A percentile compares a stretch with the other conserved stretches of the same genome.
These are phyloP conservation scores for Penicillium tannophilum DNA, from an alignment of 495 filamentous ascomycete genomes.

Conservation along the genomic window DNA sequence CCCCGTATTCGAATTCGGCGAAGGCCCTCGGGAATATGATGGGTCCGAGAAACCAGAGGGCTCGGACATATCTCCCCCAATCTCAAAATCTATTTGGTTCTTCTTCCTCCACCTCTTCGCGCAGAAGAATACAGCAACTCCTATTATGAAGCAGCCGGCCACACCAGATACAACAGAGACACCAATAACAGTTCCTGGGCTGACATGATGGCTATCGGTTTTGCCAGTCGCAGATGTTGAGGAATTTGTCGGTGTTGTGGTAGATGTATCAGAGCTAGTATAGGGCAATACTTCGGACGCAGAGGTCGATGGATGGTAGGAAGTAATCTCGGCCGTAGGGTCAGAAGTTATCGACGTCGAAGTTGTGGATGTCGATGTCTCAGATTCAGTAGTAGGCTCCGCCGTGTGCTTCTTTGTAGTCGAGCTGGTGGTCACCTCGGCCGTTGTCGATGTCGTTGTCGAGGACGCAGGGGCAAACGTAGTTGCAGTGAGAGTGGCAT, in stretches of 20 bases:
- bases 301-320: conserved; percentile 2
- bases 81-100: conserved; percentile 40
- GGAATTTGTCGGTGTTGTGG: conserved; percentile 16
- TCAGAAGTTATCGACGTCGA: conserved; percentile 2
- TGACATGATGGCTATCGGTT: conserved; percentile 24
- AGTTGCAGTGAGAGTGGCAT: conserved; percentile 62
- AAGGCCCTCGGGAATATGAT: conserved; percentile 21
- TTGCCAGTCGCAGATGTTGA: conserved; percentile 14
- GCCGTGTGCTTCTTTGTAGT: conserved; percentile 9
- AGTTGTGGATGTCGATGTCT: conserved; percentile 2
- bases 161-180: conserved; percentile 46
- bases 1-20: conserved; percentile 20
- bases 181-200: conserved; percentile 42
- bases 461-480: conserved; percentile 41
- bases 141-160: conserved; percentile 43
- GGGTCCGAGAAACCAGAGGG: conserved; percentile 37
- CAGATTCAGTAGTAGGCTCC: background rate
- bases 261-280: conserved; percentile 10
- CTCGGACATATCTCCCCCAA: conserved; percentile 46
- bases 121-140: conserved; percentile 38
- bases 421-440: conserved; percentile 9
- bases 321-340: background rate
- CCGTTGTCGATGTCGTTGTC: conserved; percentile 30
- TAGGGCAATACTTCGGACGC: background rate
- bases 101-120: conserved; percentile 35